Conservation (phyloP, 371 early-diverging fungal genomes). For the Mortierella sp. region DNA sequence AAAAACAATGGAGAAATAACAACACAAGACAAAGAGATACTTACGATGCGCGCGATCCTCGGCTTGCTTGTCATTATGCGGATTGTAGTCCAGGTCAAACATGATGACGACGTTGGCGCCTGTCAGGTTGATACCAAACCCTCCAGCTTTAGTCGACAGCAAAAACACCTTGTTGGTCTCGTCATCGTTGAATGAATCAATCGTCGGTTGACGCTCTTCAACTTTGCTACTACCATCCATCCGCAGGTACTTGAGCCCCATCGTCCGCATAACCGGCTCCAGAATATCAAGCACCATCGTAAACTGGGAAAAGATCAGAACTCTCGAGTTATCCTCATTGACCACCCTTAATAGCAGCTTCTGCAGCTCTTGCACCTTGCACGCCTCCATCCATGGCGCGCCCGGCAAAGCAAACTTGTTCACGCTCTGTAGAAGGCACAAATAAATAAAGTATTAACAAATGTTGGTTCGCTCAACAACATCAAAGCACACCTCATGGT, state of each 20-base stretch:
- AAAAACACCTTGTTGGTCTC: slow-evolving; percentile 78
- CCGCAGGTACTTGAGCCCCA: slow-evolving; percentile 66
- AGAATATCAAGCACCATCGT: slow-evolving; percentile 79
- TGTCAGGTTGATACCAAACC: slow-evolving; percentile 93
- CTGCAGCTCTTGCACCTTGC: slow-evolving; percentile 79
- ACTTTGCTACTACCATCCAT: slow-evolving; percentile 79
- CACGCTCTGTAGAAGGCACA: slow-evolving; percentile 58
- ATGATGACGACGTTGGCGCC: slow-evolving; percentile 92
- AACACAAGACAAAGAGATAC: slow-evolving; percentile 15
- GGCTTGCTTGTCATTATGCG: slow-evolving; percentile 97
- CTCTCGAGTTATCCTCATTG: slow-evolving; percentile 70
- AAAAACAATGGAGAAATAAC: not conserved
- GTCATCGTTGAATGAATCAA: slow-evolving; percentile 84
- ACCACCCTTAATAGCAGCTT: slow-evolving; percentile 71
- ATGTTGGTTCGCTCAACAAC: not conserved
- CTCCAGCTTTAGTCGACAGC: slow-evolving; percentile 94
- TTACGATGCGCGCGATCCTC: slow-evolving; percentile 92
- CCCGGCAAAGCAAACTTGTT: slow-evolving; percentile 66
- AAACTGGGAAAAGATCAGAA: slow-evolving; percentile 90
- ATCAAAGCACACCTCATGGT: not conserved
- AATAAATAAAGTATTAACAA: not conserved
- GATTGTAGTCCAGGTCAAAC: slow-evolving; percentile 95
- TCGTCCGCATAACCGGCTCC: slow-evolving; percentile 64
- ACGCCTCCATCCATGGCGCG: slow-evolving; percentile 83
- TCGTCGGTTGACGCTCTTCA: slow-evolving; percentile 79